A percentile compares a stretch with the other conserved stretches of the same genome.
Conservation (phyloP, 1,139 yeast genomes). For the Geotrichum citri-aurantii region DNA sequence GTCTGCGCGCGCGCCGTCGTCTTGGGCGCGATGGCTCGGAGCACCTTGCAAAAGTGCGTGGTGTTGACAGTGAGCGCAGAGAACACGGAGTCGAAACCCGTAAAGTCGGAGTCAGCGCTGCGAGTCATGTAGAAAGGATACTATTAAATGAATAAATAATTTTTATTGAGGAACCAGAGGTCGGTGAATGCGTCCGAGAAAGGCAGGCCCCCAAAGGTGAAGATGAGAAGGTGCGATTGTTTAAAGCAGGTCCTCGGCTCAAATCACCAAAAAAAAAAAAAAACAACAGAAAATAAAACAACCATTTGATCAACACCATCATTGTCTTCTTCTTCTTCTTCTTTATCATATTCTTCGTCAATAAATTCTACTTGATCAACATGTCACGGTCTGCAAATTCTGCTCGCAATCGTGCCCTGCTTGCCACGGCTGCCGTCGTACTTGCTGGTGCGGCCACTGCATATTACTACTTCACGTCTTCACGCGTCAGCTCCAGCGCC, state of each 20-base stretch:
- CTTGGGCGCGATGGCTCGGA: slow-evolving; percentile 26
- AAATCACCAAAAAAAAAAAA: not conserved
- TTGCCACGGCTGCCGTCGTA: not conserved
- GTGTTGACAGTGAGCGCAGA: slow-evolving; percentile 31
- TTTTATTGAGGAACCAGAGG: not conserved
- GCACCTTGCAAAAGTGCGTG: slow-evolving; percentile 27
- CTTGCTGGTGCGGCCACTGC: not conserved
- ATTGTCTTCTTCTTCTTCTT: not conserved
- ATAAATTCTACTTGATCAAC: too few relatives aligned
- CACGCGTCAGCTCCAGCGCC: not conserved
- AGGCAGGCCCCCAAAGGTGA: not conserved
- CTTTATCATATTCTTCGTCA: too few relatives aligned
- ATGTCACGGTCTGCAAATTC: not conserved
- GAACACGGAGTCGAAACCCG: slow-evolving; percentile 16
- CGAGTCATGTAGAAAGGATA: too few relatives aligned
- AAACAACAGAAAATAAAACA: not conserved
- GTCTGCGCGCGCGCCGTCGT: slow-evolving; percentile 18
- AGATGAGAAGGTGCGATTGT: not conserved
- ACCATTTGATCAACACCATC: not conserved
- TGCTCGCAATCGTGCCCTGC: not conserved
- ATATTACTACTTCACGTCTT: not conserved
- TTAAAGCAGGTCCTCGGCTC: not conserved
- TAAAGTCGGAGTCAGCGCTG: slow-evolving; percentile 3
- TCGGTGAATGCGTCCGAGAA: not conserved
- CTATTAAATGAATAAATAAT: not conserved